Percentiles rank a stretch among this genome's conserved stretches.
phyloP scores from a whole-genome alignment of 768 basidiomycete genomes.

The Suillus cothurnatus region DNA sequence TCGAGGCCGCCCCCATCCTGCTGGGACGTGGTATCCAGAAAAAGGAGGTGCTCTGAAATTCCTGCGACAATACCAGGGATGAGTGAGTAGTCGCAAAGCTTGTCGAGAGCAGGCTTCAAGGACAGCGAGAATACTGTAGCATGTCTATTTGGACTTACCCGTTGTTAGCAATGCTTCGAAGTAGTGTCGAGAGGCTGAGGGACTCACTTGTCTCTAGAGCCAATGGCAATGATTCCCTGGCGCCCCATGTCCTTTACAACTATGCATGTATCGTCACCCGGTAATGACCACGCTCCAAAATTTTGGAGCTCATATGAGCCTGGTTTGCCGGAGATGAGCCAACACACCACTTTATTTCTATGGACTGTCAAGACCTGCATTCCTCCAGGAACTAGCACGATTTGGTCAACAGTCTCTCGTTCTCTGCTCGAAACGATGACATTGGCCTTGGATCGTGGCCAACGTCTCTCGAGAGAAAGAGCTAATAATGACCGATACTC shows the following conservation, averaged over 20 bases:
- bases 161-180: neutral
- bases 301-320: constrained; percentile 20
- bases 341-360: constrained; percentile 22
- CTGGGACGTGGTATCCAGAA: constrained; percentile 25
- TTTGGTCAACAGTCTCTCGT: constrained; percentile 23
- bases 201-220: constrained; percentile 17
- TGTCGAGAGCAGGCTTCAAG: constrained; percentile 21
- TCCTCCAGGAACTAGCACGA: constrained; percentile 28
- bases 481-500: constrained; percentile 32
- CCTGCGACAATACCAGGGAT: constrained; percentile 25
- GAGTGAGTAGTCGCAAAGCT: constrained; percentile 23
- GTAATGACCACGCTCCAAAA: constrained; percentile 22
- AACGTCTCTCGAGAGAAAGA: constrained; percentile 23
- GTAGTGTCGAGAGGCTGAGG: neutral
- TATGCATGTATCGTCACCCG: constrained; percentile 19
- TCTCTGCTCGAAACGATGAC: constrained; percentile 13
- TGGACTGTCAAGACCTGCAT: constrained; percentile 32
- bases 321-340: constrained; percentile 23
- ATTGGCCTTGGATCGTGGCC: constrained; percentile 23
- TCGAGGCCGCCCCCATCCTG: constrained; percentile 23
- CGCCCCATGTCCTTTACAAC: constrained; percentile 19
- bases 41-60: constrained; percentile 23
- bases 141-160: constrained; percentile 18
- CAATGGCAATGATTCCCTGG: constrained; percentile 23
- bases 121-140: constrained; percentile 23